Evolutionary conservation across 2,329 filamentous ascomycete genomes (phyloP).

Genomic region (Talaromyces verruculosus): DNA sequence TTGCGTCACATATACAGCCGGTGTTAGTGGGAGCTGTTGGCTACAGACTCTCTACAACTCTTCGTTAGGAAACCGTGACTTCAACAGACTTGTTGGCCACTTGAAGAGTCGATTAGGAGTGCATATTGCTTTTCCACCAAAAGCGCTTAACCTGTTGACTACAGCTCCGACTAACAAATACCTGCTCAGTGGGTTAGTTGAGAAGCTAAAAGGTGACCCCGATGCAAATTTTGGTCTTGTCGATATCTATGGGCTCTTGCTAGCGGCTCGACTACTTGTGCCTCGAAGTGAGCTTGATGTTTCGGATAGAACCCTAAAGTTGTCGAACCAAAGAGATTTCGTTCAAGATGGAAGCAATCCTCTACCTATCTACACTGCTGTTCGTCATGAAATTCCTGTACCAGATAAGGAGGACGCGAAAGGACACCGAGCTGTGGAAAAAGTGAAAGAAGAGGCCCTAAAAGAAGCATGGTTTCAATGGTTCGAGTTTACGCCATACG

Average conservation of each 20-base stretch:
- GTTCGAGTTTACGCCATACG: slow-evolving; percentile 38
- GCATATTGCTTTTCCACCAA: slow-evolving; percentile 90
- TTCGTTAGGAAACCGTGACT: slow-evolving; percentile 67
- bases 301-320: slow-evolving; percentile 76
- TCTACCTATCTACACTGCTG: slow-evolving; percentile 91
- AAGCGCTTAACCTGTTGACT: slow-evolving; percentile 76
- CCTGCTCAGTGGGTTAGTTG: slow-evolving; percentile 81
- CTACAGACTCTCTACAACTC: slow-evolving; percentile 85
- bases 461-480: slow-evolving; percentile 58
- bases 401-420: slow-evolving; percentile 42
- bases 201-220: slow-evolving; percentile 83
- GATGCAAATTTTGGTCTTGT: slow-evolving; percentile 84
- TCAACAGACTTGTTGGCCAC: slow-evolving; percentile 74
- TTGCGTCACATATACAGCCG: slow-evolving; percentile 90
- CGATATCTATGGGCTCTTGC: slow-evolving; percentile 83
- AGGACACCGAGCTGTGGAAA: slow-evolving; percentile 32
- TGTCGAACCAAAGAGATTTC: slow-evolving; percentile 80
- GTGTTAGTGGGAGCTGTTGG: slow-evolving; percentile 96
- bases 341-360: slow-evolving; percentile 77
- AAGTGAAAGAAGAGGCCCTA: slow-evolving; percentile 48
- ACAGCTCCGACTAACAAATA: slow-evolving; percentile 91
- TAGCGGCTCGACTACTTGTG: slow-evolving; percentile 81
- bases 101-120: slow-evolving; percentile 80
- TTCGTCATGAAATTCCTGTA: slow-evolving; percentile 89
- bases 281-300: slow-evolving; percentile 80